These are phyloP conservation scores for Boletus patriciae DNA, from an alignment of 768 basidiomycete species.

Conservation along the genomic window DNA sequence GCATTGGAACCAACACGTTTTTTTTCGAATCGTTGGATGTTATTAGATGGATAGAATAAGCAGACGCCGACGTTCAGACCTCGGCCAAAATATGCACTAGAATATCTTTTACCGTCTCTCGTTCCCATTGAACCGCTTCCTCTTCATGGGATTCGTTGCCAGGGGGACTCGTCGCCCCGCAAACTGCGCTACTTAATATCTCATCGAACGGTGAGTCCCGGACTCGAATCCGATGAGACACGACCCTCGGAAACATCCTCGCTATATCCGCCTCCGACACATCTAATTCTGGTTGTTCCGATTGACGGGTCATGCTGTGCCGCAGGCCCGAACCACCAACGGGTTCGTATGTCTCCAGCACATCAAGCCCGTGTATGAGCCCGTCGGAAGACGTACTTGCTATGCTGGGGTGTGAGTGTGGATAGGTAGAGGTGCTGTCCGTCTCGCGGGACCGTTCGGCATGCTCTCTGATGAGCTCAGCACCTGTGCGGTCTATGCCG, in stretches of 20 bases:
- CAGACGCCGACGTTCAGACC: conserved; percentile 35
- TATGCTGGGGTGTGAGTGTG: conserved; percentile 16
- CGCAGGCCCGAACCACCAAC: conserved; percentile 4
- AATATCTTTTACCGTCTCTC: conserved; percentile 63
- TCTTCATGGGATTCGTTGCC: conserved; percentile 18
- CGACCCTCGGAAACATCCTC: conserved; percentile 66
- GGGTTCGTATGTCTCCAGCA: conserved; percentile 10
- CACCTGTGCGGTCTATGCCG: conserved; percentile 58
- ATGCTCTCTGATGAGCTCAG: conserved; percentile 49
- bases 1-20: not conserved
- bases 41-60: not conserved
- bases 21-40: not conserved
- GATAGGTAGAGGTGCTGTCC: conserved; percentile 19
- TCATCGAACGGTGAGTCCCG: conserved; percentile 71
- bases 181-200: conserved; percentile 60
- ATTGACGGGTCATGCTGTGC: conserved; percentile 4
- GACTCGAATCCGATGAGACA: conserved; percentile 74
- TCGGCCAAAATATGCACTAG: conserved; percentile 57
- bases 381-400: conserved; percentile 24
- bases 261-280: conserved; percentile 76
- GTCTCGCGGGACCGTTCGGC: conserved; percentile 23
- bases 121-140: conserved; percentile 36
- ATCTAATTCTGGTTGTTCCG: conserved; percentile 43
- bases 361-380: conserved; percentile 20
- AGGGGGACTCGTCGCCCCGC: conserved; percentile 45